phyloP scores from a whole-genome alignment of 2,329 filamentous ascomycete genomes.

The Catunica adiposa region DNA sequence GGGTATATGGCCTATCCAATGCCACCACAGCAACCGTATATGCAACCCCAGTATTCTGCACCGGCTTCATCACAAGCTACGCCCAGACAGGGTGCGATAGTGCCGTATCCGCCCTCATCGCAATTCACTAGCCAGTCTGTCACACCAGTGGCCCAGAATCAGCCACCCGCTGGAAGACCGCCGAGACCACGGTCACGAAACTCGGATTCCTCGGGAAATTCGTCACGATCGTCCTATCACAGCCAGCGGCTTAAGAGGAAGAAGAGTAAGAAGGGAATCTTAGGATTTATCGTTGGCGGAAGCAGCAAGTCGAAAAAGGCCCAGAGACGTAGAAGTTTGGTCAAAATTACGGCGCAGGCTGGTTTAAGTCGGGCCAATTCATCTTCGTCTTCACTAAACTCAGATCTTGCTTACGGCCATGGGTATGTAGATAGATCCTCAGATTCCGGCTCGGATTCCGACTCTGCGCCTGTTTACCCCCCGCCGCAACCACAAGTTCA shows the following conservation, averaged over 20 bases:
- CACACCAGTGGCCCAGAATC: constrained; percentile 7
- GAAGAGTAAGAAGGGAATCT: constrained; percentile 33
- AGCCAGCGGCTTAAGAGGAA: constrained; percentile 25
- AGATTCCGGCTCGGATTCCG: constrained; percentile 10
- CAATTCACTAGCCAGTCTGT: constrained; percentile 5
- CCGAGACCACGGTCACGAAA: constrained; percentile 7
- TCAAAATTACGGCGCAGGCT: constrained; percentile 26
- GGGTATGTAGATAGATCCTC: constrained; percentile 32
- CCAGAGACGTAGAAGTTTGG: constrained; percentile 20
- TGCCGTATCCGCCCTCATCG: constrained; percentile 7
- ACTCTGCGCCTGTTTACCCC: not conserved
- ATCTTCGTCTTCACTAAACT: constrained; percentile 51
- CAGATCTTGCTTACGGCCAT: constrained; percentile 50
- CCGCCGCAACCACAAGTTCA: constrained; percentile 1
- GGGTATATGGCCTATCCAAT: constrained; percentile 10
- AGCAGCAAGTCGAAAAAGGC: constrained; percentile 30
- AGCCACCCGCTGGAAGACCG: not conserved
- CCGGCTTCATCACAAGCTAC: constrained; percentile 9
- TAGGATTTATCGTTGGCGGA: constrained; percentile 42
- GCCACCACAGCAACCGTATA: constrained; percentile 2
- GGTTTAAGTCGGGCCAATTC: constrained; percentile 42
- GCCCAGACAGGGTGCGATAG: constrained; percentile 9
- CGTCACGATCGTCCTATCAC: constrained; percentile 47
- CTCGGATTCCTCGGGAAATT: constrained; percentile 25
- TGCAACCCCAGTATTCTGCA: not conserved